A percentile compares a stretch with the other conserved stretches of the same genome.
phyloP scores from a whole-genome alignment of 352 stramenopile species.

The Hyaloperonospora arabidopsidis region DNA sequence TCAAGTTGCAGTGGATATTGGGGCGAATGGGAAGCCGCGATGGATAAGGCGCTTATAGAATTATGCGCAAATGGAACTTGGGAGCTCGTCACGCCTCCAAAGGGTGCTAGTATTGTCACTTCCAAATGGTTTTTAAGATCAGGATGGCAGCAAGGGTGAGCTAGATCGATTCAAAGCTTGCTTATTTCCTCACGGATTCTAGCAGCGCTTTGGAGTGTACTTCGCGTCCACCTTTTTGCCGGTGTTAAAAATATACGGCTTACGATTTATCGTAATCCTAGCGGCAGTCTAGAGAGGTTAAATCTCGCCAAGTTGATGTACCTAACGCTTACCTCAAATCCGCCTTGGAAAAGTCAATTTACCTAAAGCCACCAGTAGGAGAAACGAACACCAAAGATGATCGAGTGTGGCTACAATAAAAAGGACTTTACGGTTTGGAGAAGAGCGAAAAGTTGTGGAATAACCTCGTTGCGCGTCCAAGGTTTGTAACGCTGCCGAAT shows the following conservation, averaged over 20 bases:
- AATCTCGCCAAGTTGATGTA: conserved; percentile 11
- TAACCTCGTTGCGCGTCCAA: not conserved
- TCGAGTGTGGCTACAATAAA: not conserved
- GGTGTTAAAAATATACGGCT: conserved; percentile 10
- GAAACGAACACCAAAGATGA: not conserved
- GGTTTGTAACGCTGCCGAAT: not conserved
- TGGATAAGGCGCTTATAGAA: not conserved
- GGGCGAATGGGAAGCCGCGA: conserved; percentile 4
- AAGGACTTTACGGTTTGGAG: not conserved
- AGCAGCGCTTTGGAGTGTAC: conserved; percentile 5
- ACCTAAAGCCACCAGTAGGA: conserved; percentile 5
- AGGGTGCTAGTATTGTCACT: not conserved
- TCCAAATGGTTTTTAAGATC: not conserved
- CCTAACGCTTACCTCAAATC: conserved; percentile 13
- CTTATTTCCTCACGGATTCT: too few relatives aligned
- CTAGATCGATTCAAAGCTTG: not conserved
- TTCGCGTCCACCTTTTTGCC: conserved; percentile 4
- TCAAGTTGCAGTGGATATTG: conserved; percentile 4
- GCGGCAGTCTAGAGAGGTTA: conserved; percentile 5
- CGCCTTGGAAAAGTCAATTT: conserved; percentile 10
- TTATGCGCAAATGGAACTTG: not conserved
- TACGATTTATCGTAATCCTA: conserved; percentile 9
- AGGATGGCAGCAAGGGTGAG: not conserved
- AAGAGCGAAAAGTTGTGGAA: not conserved
- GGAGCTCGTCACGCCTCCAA: not conserved